These are phyloP conservation scores for Sporobolomyces phaffii DNA, from an alignment of 768 basidiomycete genomes.

Conservation along the genomic window DNA sequence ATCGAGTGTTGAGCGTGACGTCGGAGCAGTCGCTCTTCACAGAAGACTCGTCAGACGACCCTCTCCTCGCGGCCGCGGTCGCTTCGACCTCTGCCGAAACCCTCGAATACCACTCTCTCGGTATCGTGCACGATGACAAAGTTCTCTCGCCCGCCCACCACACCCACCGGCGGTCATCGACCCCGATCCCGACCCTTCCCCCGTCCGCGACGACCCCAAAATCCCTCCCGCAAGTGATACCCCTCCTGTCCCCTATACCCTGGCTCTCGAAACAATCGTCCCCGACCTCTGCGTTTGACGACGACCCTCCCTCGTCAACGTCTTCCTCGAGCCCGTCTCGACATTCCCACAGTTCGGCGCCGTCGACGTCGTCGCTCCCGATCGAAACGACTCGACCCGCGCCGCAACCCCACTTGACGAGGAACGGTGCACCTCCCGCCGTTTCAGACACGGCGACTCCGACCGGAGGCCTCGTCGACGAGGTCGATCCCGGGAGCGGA, in stretches of 20 bases:
- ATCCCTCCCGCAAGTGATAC: slow-evolving; percentile 19
- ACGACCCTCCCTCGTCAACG: background rate
- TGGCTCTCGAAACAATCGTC: slow-evolving; percentile 25
- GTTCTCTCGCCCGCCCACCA: slow-evolving; percentile 11
- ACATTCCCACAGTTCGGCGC: background rate
- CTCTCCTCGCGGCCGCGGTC: slow-evolving; percentile 14
- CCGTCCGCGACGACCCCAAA: background rate
- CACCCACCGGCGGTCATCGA: slow-evolving; percentile 3
- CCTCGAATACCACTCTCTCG: slow-evolving; percentile 21
- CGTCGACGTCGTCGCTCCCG: background rate
- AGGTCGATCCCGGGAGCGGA: slow-evolving; percentile 35
- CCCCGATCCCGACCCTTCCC: background rate
- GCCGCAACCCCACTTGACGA: background rate
- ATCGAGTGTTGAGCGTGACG: slow-evolving; percentile 74
- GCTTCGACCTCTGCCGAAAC: slow-evolving; percentile 31
- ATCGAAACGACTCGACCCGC: slow-evolving; percentile 12
- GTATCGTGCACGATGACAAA: slow-evolving; percentile 19
- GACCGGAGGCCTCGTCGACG: slow-evolving; percentile 41
- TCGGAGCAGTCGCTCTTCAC: slow-evolving; percentile 52
- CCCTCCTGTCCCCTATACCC: slow-evolving; percentile 40
- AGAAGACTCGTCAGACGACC: slow-evolving; percentile 15
- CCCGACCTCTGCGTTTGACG: background rate
- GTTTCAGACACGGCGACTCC: slow-evolving; percentile 27
- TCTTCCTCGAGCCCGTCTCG: background rate
- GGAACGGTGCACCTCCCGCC: background rate